Base-by-base conservation (phyloP, 176 grass and related monocot genomes). In the Cenchrus fungigraminus region DNA sequence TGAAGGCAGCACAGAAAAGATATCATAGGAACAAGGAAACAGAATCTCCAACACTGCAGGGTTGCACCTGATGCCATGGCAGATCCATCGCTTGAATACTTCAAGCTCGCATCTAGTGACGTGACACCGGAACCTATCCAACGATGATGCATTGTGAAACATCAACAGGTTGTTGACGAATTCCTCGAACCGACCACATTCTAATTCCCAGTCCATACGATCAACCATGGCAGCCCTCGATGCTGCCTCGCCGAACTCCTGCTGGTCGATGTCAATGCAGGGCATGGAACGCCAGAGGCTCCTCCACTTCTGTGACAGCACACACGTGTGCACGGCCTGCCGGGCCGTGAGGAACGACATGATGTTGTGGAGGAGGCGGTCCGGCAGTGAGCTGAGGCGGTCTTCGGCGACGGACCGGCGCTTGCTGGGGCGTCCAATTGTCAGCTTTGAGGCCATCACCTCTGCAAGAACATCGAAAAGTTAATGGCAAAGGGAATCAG, bases 231-330 rank as follows among this genome's bases (percentile, higher is more conserved):
- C 25, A 25, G 25, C 25, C 25, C 25, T 25, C 25, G 25, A 25
- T 25, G 25, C 25, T 25, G 25, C 15, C 15, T 4, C 5, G 52
- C 42, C 31, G 16, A 76, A 76, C 43, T 62, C 76, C 59, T 0
- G 3, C 45, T 65, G 61, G 8, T 81, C 79, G 11, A 81, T 25
- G 49, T 81, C 31, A 8, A 81, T 16, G 4, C 11, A 43, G 0
- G 79, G 79, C 64, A 43, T 52, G 47, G 64, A 68, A 49, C 12
- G 5, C 79, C 79, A 81, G 12, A 70, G 65, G 51, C 70, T 7
- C 1, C 6, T 8, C 79, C 79, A 70, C 32, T 51, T 55, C 50
- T 4, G 51, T 6, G 79, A 81, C 51, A 81, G 79, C 50, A 70
- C 51, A 4, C 65, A 70, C 3, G 65, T 70, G 32, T 70, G 65